phyloP scores from a whole-genome alignment of 2,329 filamentous ascomycete genomes.

The Chrysosporium keratinophilum region DNA sequence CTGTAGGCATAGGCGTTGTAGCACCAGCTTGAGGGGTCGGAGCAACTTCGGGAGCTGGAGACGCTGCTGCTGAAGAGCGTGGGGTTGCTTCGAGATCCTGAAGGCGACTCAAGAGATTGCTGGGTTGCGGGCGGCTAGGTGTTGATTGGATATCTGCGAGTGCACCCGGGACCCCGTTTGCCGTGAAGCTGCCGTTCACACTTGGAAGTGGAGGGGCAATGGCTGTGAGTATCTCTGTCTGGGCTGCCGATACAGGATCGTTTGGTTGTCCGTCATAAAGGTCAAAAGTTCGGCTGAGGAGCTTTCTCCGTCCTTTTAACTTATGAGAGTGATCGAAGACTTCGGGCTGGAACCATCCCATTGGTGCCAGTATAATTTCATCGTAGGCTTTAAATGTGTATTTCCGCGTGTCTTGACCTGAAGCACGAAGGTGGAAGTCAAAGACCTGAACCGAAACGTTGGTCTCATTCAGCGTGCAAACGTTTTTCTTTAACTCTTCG shows the following conservation, averaged over 20 bases:
- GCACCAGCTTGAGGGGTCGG: constrained; percentile 51
- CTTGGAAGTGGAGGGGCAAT: constrained; percentile 34
- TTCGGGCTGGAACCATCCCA: constrained; percentile 84
- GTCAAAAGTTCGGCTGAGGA: constrained; percentile 82
- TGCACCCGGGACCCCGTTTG: constrained; percentile 27
- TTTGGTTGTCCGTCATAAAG: constrained; percentile 89
- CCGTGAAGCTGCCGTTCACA: constrained; percentile 20
- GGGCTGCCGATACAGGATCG: constrained; percentile 76
- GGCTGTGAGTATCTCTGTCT: constrained; percentile 54
- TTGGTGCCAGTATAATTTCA: constrained; percentile 79
- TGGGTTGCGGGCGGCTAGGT: constrained; percentile 47
- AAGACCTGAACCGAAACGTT: constrained; percentile 80
- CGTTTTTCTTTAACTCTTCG: constrained; percentile 89
- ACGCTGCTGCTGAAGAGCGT: constrained; percentile 73
- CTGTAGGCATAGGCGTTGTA: constrained; percentile 33
- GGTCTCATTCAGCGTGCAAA: constrained; percentile 81
- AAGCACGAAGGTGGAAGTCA: constrained; percentile 82
- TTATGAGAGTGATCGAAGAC: constrained; percentile 80
- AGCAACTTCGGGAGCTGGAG: constrained; percentile 66
- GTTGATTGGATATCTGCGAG: constrained; percentile 32
- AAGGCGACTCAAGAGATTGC: constrained; percentile 58
- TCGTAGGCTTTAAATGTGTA: constrained; percentile 97
- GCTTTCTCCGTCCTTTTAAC: constrained; percentile 63
- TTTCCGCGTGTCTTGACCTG: constrained; percentile 79
- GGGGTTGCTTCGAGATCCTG: constrained; percentile 67